These are phyloP conservation scores for Fomitopsis pulvina DNA, from an alignment of 768 basidiomycete species.

Conservation along the genomic window DNA sequence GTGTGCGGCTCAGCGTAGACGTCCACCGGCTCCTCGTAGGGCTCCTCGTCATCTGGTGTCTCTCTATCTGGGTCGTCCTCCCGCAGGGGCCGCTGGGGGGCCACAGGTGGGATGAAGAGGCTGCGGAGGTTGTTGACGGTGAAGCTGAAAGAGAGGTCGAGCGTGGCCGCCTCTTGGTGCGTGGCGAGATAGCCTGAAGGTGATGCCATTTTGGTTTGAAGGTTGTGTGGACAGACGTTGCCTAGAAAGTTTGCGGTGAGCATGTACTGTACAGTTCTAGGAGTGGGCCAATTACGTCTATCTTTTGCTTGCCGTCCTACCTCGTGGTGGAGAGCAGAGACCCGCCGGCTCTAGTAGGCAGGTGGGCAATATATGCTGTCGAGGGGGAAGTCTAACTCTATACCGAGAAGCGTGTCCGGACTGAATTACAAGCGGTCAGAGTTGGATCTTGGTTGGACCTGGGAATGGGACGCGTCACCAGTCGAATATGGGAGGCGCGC, in stretches of 20 bases:
- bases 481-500: neutral
- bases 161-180: slow-evolving; percentile 4
- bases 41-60: slow-evolving; percentile 2
- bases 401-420: too few species aligned
- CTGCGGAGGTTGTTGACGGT: slow-evolving; percentile 8
- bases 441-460: too few species aligned
- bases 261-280: neutral
- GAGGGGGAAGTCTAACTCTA: neutral
- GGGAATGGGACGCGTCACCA: neutral
- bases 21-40: neutral
- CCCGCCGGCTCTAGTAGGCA: too few species aligned
- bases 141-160: slow-evolving; percentile 8
- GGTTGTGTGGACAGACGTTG: neutral
- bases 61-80: neutral
- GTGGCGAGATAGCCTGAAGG: neutral
- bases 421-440: too few species aligned
- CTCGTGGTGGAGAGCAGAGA: neutral
- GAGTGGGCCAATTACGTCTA: neutral
- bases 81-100: neutral
- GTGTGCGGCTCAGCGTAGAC: neutral
- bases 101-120: neutral
- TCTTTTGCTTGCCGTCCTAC: neutral
- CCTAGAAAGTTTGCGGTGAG: neutral
- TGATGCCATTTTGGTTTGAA: neutral
- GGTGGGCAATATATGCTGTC: too few species aligned